These are phyloP conservation scores for Zygnema circumcarinatum DNA, from an alignment of 139 green algal species.

Conservation along the genomic window DNA sequence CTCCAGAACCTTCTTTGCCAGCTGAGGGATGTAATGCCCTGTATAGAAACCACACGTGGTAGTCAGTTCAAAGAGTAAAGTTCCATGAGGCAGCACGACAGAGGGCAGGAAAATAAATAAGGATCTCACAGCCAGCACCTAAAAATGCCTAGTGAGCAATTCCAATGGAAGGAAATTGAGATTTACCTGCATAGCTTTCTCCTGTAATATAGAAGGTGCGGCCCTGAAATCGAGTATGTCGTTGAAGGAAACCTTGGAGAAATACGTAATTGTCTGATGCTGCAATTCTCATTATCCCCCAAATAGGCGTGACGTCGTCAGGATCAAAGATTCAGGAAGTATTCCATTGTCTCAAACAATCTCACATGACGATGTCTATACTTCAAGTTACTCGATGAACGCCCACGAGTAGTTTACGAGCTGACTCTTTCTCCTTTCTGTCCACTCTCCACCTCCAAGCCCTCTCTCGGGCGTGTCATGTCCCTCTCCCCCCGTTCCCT, in stretches of 20 bases:
- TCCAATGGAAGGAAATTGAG: neutral
- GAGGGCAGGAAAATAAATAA: neutral
- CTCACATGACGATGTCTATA: too few relatives aligned
- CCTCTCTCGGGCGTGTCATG: neutral
- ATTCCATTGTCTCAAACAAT: too few relatives aligned
- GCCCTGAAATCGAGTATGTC: constrained; percentile 41
- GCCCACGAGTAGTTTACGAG: too few relatives aligned
- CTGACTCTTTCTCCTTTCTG: too few relatives aligned
- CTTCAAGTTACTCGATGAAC: too few relatives aligned
- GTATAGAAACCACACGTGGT: constrained; percentile 1
- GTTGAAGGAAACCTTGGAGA: constrained; percentile 50
- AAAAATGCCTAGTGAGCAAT: too few relatives aligned
- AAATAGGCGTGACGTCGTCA: too few relatives aligned
- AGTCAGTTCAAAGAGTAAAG: constrained; percentile 6
- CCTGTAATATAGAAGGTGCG: constrained; percentile 59
- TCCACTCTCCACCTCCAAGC: neutral
- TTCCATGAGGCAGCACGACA: neutral
- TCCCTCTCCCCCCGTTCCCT: neutral
- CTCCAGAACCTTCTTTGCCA: constrained; percentile 70
- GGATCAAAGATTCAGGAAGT: too few relatives aligned
- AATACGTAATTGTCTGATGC: constrained; percentile 31
- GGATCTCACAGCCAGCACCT: neutral
- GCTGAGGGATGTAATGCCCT: constrained; percentile 77
- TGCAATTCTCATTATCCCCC: neutral
- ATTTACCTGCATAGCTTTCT: constrained; percentile 57